A percentile compares a stretch with the other conserved stretches of the same genome.
Conservation (phyloP, 2,329 filamentous ascomycete species). For the Ceratocystis eucalypticola region DNA sequence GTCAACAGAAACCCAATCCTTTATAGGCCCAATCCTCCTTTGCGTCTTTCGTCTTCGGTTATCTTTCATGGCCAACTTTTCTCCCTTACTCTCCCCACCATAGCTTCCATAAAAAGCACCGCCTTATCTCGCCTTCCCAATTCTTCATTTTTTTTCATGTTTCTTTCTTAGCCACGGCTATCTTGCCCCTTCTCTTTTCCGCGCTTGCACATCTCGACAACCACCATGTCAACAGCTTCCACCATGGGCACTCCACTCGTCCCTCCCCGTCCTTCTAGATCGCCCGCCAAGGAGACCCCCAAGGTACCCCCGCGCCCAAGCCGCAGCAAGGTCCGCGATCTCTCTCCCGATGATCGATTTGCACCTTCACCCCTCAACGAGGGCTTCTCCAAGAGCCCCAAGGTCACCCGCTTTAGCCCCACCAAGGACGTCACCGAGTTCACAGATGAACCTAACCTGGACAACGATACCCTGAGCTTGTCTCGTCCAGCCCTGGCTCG, state of each 20-base stretch:
- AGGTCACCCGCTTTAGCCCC: conserved; percentile 27
- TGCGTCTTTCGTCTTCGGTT: conserved; percentile 3
- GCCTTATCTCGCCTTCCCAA: conserved; percentile 14
- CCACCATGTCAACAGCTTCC: conserved; percentile 34
- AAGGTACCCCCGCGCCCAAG: conserved; percentile 65
- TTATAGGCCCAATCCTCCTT: background rate
- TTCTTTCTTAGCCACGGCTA: background rate
- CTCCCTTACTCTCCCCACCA: conserved; percentile 1
- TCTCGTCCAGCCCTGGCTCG: conserved; percentile 62
- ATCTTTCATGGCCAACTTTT: background rate
- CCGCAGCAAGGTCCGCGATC: conserved; percentile 58
- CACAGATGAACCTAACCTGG: conserved; percentile 20
- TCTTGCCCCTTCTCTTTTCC: conserved; percentile 20
- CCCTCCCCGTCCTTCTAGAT: conserved; percentile 42
- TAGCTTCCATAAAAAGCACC: background rate
- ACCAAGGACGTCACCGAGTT: conserved; percentile 24
- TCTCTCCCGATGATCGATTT: conserved; percentile 67
- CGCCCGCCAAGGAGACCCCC: conserved; percentile 33
- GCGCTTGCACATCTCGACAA: conserved; percentile 16
- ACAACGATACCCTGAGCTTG: conserved; percentile 25
- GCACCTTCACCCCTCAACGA: conserved; percentile 79
- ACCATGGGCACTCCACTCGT: conserved; percentile 40
- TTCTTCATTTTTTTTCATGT: conserved; percentile 14
- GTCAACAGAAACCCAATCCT: background rate
- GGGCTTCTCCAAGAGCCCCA: conserved; percentile 39